These are phyloP conservation scores for Pezicula radicicola DNA, from an alignment of 2,329 filamentous ascomycete species.

Conservation along the genomic window DNA sequence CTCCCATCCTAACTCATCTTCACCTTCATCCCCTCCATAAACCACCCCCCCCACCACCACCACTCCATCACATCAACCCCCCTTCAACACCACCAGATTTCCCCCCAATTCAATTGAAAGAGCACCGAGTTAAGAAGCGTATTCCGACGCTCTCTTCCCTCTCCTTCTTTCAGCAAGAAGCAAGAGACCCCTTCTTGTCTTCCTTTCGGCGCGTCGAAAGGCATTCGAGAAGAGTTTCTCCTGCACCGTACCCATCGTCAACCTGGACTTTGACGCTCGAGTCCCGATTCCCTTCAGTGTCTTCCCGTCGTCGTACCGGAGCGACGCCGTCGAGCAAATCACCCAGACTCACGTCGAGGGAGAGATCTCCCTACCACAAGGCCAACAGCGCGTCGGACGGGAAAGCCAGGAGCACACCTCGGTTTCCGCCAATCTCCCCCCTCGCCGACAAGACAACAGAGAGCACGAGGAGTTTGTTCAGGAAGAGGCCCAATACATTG, in stretches of 20 bases:
- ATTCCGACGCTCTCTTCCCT: slow-evolving; percentile 31
- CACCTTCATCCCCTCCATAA: background rate
- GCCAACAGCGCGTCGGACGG: slow-evolving; percentile 86
- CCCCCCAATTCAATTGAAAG: slow-evolving; percentile 13
- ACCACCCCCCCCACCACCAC: background rate
- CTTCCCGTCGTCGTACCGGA: slow-evolving; percentile 97
- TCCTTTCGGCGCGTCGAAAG: slow-evolving; percentile 62
- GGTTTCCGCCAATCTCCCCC: slow-evolving; percentile 62
- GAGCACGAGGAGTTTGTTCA: slow-evolving; percentile 46
- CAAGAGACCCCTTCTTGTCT: slow-evolving; percentile 66
- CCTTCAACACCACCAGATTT: too few species aligned
- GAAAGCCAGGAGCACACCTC: slow-evolving; percentile 84
- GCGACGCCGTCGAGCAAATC: slow-evolving; percentile 62
- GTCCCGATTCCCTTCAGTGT: slow-evolving; percentile 99
- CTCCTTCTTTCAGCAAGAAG: slow-evolving; percentile 51
- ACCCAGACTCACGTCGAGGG: slow-evolving; percentile 82
- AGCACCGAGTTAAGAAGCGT: slow-evolving; percentile 26
- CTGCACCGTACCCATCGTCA: slow-evolving; percentile 75
- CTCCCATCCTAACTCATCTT: background rate
- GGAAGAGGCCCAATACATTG: slow-evolving; percentile 80
- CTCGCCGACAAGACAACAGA: slow-evolving; percentile 45
- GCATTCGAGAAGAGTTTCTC: slow-evolving; percentile 68
- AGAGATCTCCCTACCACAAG: slow-evolving; percentile 68
- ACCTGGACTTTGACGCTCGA: slow-evolving; percentile 99
- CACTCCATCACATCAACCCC: background rate